Evolutionary conservation across 108 stramenopile genomes (phyloP).

Genomic region (Skeletonema potamos): DNA sequence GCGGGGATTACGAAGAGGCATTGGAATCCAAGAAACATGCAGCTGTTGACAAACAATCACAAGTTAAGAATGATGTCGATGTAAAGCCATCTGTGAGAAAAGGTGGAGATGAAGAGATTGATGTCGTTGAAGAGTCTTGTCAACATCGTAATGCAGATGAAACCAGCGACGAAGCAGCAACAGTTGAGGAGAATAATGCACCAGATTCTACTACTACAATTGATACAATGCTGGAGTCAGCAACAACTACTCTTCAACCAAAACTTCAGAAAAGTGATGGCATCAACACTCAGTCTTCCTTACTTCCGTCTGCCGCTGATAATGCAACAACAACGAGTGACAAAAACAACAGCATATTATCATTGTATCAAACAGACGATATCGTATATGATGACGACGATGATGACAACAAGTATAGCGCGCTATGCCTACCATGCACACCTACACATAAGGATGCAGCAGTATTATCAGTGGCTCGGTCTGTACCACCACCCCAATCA

Average conservation of each 20-base stretch:
- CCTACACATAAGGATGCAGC: neutral
- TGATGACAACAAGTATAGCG: conserved; percentile 25
- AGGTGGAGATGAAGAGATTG: neutral
- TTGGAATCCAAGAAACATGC: neutral
- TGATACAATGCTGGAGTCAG: too few species aligned
- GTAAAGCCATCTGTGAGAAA: neutral
- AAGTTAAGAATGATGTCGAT: neutral
- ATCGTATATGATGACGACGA: conserved; percentile 5
- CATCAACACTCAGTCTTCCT: neutral
- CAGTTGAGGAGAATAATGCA: neutral
- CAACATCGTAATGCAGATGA: neutral
- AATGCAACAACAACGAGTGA: neutral
- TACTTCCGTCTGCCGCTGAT: neutral
- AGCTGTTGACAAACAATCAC: neutral
- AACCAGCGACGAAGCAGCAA: neutral
- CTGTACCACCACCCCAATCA: conserved; percentile 6
- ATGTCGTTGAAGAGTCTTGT: neutral
- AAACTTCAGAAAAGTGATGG: neutral
- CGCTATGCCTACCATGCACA: conserved; percentile 22
- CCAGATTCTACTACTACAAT: too few species aligned
- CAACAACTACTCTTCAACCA: neutral
- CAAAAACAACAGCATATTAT: neutral
- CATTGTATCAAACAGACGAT: conserved; percentile 6
- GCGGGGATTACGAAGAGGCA: neutral
- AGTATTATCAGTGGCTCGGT: neutral